Evolutionary conservation across 2,329 filamentous ascomycete genomes (phyloP), one percentile per base, ranked within the genome.

Genomic region (Cercospora berteroae): DNA sequence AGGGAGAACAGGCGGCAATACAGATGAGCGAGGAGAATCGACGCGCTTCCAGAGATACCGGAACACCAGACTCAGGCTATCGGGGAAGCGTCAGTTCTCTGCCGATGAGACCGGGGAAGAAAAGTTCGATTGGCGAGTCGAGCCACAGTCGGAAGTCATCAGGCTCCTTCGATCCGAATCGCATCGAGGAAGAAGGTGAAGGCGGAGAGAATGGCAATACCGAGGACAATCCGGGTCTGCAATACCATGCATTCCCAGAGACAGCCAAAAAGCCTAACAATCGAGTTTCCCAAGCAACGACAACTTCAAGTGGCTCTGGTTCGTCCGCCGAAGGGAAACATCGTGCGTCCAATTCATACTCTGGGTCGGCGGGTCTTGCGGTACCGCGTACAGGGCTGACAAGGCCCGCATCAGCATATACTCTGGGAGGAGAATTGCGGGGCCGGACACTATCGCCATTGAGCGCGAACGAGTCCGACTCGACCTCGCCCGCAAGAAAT

Each of bases 351-450:
- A 56, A 65, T 27, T 80, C 75, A 67, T 77, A 73, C 62, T 65
- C 65, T 63, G 77, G 57, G 39, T 79, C 70, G 69, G 67, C 67
- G 18, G 68, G 64, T 18, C 65, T 74, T 23, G 68, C 69, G 25
- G 73, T 82, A 66, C 82, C 85, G 71, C 87, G 80, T 74, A 87
- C 66, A 48, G 61, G 64, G 33, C 56, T 71, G 44, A 25, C 67
- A 48, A 48, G 94, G 61, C 93, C 93, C 5, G 85, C 85, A 25
- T 97, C 94, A 12, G 84, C 89, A 5, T 94, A 93, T 78, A 95
- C 92, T 2, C 84, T 87, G 13, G 86, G 86, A 58, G 93, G 91
- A 16, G 93, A 96, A 58, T 80, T 88, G 69, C 87, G 89, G 62
- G 89, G 89, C 36, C 87, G 90, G 36, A 82, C 82, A 70, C 80